Conservation (phyloP, 108 stramenopile genomes). For the Cafeteria roenbergensis region DNA sequence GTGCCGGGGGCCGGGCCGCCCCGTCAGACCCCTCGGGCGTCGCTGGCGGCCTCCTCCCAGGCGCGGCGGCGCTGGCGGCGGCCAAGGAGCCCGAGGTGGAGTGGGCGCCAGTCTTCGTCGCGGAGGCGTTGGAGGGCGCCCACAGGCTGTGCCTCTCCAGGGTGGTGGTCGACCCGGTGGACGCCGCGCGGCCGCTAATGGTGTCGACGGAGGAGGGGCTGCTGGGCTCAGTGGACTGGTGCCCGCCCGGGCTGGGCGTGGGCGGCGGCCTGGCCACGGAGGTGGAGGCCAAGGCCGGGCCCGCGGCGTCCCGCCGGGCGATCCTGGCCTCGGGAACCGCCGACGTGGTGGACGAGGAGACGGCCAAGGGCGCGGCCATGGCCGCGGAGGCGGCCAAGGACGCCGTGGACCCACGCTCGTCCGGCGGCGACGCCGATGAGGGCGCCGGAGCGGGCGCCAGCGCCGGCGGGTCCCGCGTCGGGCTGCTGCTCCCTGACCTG, state of each 20-base stretch:
- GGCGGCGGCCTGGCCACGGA: neutral
- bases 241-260: neutral
- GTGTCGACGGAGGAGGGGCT: neutral
- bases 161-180: neutral
- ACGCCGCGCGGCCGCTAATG: neutral
- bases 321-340: no score
- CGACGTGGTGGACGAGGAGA: no score
- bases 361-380: no score
- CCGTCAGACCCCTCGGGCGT: neutral
- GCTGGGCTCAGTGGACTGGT: neutral
- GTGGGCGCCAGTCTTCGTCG: neutral
- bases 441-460: no score
- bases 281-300: neutral
- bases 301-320: no score
- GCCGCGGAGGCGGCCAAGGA: no score
- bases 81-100: neutral
- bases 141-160: neutral
- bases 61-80: neutral
- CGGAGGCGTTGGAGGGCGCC: neutral
- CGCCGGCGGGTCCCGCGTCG: slow-evolving; percentile 8
- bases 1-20: neutral
- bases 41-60: neutral
- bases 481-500: slow-evolving; percentile 43
- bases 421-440: no score
- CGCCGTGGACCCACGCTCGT: no score